Evolutionary conservation across 305 asterid species (phyloP).

Genomic region (Withania somnifera): DNA sequence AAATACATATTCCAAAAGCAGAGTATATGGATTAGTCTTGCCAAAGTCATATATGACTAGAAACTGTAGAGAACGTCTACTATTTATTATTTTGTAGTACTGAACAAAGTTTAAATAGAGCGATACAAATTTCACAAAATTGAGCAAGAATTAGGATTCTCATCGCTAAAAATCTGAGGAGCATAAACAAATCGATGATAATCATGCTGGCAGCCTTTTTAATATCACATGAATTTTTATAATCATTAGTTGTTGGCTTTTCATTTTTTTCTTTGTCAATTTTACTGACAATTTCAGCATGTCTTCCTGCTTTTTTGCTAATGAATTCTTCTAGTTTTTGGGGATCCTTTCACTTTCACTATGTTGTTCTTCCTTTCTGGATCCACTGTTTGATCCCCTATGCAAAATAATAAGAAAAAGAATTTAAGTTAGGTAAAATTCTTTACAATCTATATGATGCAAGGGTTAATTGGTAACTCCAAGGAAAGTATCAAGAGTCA

Average conservation of each 20-base stretch:
- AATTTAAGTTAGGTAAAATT: no score
- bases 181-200: slow-evolving; percentile 2
- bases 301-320: slow-evolving; percentile 36
- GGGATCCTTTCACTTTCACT: slow-evolving; percentile 62
- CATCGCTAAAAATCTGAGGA: not conserved
- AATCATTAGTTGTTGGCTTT: not conserved
- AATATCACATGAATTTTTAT: no score
- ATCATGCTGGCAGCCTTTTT: not conserved
- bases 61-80: no score
- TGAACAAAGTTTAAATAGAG: no score
- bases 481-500: no score
- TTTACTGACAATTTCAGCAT: slow-evolving; percentile 35
- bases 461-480: no score
- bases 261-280: not conserved
- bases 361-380: slow-evolving; percentile 30
- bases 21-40: no score
- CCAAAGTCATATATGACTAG: no score
- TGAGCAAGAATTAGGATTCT: not conserved
- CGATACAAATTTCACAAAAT: not conserved
- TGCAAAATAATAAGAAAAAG: no score
- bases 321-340: slow-evolving; percentile 47
- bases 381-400: slow-evolving; percentile 56
- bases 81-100: no score
- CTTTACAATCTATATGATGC: no score
- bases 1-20: no score